Evolutionary conservation across 148 eudicot species (phyloP), one percentile per base, ranked within the genome.

Genomic region (Beta vulgaris): DNA sequence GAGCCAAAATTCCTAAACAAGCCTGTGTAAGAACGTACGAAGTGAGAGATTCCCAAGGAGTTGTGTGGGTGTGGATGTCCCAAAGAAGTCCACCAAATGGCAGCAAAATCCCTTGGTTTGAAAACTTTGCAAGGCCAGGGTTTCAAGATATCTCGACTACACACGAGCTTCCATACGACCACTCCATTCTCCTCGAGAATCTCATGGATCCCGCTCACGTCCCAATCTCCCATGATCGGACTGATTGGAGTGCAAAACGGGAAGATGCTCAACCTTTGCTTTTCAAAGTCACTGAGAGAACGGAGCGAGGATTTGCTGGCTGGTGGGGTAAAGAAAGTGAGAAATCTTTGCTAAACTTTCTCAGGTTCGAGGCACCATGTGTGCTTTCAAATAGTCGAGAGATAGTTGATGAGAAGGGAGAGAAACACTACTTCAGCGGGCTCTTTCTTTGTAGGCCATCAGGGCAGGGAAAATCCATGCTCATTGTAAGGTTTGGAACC

Each of bases 131-230:
- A 12, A 78, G 98, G 72, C 91, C 89, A 1, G 92, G 91, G 2
- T 95, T 90, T 72, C 85, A 83, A 68, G 98, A 95, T 64, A 55
- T 84, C 71, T 95, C 98, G 7, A 90, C 98, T 1, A 87, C 85
- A 7, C 98, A 95, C 19, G 97, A 92, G 53, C 98, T 95, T 72
- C 98, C 97, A 4, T 95, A 95, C 49, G 98, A 92, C 73, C 98
- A 95, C 76, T 95, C 98, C 53, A 95, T 95, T 76, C 91, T 95
- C 67, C 89, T 95, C 19, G 98, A 95, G 85, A 95, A 95, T 80
- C 97, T 92, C 2, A 95, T 95, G 97, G 98, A 95, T 75, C 98
- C 98, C 0, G 98, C 98, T 39, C 98, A 95, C 59, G 76, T 95
- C 73, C 97, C 98, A 28, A 95, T 95, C 29, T 95, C 98, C 44